Conservation (phyloP, 139 green algal genomes). For the Chlamydomonas sp. region DNA sequence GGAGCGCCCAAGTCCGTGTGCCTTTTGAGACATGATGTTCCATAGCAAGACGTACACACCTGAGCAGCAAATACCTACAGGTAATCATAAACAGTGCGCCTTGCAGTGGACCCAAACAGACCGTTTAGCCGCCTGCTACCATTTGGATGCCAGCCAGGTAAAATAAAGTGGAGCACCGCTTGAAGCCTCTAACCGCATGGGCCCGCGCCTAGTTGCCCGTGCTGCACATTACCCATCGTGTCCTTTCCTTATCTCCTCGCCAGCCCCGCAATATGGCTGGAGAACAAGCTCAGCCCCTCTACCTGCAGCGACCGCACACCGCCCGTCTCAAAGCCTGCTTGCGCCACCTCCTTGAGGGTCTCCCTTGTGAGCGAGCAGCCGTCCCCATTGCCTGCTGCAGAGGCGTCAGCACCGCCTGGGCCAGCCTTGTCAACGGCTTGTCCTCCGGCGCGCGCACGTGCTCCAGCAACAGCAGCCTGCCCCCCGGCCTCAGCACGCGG, state of each 20-base stretch:
- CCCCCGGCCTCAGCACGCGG: constrained; percentile 71
- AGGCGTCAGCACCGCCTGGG: constrained; percentile 66
- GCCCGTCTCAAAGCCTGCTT: constrained; percentile 30
- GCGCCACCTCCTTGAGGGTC: constrained; percentile 49
- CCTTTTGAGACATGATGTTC: no score
- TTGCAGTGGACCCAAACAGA: no score
- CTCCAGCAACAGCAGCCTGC: constrained; percentile 74
- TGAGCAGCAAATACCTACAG: no score
- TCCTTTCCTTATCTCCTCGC: not conserved
- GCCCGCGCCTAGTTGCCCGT: no score
- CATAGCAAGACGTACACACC: no score
- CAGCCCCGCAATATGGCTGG: constrained; percentile 57
- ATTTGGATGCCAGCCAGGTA: no score
- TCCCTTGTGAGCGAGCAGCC: constrained; percentile 74
- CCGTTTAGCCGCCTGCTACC: no score
- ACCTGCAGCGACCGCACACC: constrained; percentile 50
- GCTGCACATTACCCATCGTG: no score
- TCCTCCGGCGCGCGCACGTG: constrained; percentile 58
- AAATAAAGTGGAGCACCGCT: no score
- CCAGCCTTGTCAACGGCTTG: constrained; percentile 40
- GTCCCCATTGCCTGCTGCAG: constrained; percentile 74
- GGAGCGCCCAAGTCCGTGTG: no score
- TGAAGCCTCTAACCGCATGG: no score
- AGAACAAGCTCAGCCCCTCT: constrained; percentile 46
- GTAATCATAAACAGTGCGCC: no score